A percentile compares a stretch with the other conserved stretches of the same genome.
phyloP scores from a whole-genome alignment of 2,329 filamentous ascomycete species.

The Penicillium crustosum region DNA sequence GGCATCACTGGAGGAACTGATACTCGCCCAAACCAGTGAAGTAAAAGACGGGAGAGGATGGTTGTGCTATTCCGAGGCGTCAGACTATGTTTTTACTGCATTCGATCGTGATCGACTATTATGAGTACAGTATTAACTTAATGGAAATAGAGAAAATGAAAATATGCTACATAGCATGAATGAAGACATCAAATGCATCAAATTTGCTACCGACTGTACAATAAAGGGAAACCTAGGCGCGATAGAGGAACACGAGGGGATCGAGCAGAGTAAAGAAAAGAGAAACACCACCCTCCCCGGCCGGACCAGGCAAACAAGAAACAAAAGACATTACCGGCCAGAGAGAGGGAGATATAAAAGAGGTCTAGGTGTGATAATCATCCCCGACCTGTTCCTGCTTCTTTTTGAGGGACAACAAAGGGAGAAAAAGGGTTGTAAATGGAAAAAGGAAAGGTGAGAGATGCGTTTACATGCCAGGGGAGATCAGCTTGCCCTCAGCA shows the following conservation, averaged over 20 bases:
- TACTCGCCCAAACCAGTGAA: not conserved
- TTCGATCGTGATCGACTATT: not conserved
- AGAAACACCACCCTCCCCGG: constrained; percentile 21
- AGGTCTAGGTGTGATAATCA: constrained; percentile 21
- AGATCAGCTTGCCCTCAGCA: constrained; percentile 77
- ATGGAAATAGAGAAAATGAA: not conserved
- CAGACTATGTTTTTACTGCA: not conserved
- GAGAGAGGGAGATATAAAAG: constrained; percentile 14
- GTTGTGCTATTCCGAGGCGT: not conserved
- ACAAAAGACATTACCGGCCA: constrained; percentile 19
- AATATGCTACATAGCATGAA: not conserved
- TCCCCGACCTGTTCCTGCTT: constrained; percentile 20
- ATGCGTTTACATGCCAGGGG: constrained; percentile 79
- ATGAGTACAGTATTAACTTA: not conserved
- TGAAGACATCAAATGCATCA: constrained; percentile 30
- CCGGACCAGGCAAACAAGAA: constrained; percentile 9
- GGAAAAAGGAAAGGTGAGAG: not conserved
- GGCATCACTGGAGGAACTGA: not conserved
- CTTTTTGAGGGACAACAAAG: constrained; percentile 18
- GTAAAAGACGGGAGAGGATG: not conserved
- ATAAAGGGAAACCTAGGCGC: constrained; percentile 27
- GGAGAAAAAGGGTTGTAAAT: constrained; percentile 7
- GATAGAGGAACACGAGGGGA: constrained; percentile 27
- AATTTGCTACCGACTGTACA: constrained; percentile 33
- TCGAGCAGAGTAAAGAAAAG: constrained; percentile 25